phyloP scores from a whole-genome alignment of 805 yeast species.

The Ascoidea asiatica region DNA sequence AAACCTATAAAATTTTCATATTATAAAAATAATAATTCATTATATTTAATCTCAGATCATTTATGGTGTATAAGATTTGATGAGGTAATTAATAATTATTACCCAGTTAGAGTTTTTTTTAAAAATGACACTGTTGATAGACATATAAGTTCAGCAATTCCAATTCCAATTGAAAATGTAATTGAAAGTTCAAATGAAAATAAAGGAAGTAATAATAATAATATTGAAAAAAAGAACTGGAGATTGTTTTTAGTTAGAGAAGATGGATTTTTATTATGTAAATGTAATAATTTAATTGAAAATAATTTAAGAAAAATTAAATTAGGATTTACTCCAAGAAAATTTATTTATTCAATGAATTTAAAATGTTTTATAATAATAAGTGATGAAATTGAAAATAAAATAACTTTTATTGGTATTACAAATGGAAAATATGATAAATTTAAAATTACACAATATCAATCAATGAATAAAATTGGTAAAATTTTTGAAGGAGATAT shows the following conservation, averaged over 20 bases:
- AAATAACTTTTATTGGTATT: background rate
- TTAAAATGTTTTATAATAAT: background rate
- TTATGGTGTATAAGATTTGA: background rate
- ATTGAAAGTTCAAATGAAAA: too few relatives aligned
- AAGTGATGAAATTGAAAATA: background rate
- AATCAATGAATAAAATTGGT: background rate
- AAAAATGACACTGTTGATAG: background rate
- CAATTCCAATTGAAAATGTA: background rate
- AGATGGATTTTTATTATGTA: background rate
- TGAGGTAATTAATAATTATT: too few relatives aligned
- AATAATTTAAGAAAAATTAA: background rate
- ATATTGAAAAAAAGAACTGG: background rate
- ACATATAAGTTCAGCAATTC: background rate
- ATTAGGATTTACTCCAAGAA: background rate
- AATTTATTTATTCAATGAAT: background rate
- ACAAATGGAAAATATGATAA: background rate
- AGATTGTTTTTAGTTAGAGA: background rate
- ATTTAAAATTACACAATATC: background rate
- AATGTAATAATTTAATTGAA: too few relatives aligned
- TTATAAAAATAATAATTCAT: background rate
- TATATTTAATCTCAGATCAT: background rate
- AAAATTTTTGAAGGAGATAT: background rate
- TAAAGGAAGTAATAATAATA: too few relatives aligned
- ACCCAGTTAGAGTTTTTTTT: background rate
- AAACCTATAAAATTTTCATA: background rate